A percentile compares a stretch with the other conserved stretches of the same genome.
Evolutionary conservation across 768 basidiomycete species (phyloP).

Genomic region (Naganishia vaughanmartiniae): DNA sequence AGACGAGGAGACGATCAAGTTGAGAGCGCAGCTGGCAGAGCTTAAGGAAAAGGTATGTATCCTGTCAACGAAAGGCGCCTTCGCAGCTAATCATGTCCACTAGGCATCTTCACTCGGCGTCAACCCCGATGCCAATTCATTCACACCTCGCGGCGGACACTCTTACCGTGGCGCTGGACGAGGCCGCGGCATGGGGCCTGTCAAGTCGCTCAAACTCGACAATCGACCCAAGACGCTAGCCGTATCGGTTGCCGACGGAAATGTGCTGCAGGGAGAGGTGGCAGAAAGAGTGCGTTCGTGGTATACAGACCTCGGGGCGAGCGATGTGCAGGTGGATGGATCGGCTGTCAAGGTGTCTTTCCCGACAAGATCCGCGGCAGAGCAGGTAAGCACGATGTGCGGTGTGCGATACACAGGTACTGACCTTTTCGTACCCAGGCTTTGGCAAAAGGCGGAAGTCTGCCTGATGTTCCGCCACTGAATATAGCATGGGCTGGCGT

Average conservation of each 20-base stretch:
- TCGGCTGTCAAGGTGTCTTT: constrained; percentile 38
- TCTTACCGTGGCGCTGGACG: constrained; percentile 61
- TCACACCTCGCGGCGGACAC: constrained; percentile 48
- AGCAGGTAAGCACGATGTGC: constrained; percentile 34
- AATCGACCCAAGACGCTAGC: constrained; percentile 79
- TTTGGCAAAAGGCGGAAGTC: not conserved
- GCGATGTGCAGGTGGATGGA: constrained; percentile 32
- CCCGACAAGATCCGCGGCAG: constrained; percentile 45
- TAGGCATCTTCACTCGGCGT: constrained; percentile 52
- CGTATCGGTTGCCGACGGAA: constrained; percentile 61
- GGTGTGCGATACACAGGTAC: not conserved
- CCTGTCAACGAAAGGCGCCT: not conserved
- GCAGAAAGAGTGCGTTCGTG: constrained; percentile 70
- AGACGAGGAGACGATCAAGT: constrained; percentile 54
- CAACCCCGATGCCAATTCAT: constrained; percentile 51
- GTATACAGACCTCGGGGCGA: constrained; percentile 65
- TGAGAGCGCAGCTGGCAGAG: constrained; percentile 71
- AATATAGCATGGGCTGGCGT: not conserved
- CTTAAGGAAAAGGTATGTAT: constrained; percentile 72
- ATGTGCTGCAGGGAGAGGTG: constrained; percentile 56
- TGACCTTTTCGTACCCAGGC: not conserved
- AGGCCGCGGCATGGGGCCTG: constrained; percentile 58
- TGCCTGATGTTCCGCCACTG: not conserved
- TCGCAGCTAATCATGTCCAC: not conserved
- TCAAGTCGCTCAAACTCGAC: constrained; percentile 81